Conservation (phyloP, 345 rosid species). For the Anacardium occidentale region DNA sequence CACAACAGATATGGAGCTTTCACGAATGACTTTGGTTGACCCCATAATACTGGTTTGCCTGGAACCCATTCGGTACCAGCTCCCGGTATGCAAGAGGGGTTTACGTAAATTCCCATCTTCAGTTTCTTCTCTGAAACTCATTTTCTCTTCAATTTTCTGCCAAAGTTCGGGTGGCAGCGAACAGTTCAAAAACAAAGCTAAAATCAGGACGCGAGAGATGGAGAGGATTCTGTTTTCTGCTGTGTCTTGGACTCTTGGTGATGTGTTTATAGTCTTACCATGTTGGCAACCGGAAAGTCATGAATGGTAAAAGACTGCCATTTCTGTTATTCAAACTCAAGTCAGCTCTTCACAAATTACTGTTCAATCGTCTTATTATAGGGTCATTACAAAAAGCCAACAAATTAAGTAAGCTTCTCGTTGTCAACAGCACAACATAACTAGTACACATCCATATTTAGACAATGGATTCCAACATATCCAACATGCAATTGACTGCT, state of each 20-base stretch:
- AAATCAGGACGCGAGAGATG: not conserved
- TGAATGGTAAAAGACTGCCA: not conserved
- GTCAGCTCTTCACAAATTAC: not conserved
- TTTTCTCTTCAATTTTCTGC: too few species aligned
- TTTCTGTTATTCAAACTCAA: too few species aligned
- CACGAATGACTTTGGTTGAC: slow-evolving; percentile 76
- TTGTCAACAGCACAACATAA: too few species aligned
- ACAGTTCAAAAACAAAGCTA: not conserved
- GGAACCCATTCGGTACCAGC: slow-evolving; percentile 97
- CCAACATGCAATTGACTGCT: too few species aligned
- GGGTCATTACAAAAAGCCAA: not conserved
- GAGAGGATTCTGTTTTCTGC: too few species aligned
- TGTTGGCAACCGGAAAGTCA: not conserved
- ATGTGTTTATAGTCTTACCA: not conserved
- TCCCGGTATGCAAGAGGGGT: slow-evolving; percentile 91
- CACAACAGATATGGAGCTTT: slow-evolving; percentile 82
- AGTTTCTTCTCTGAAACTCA: slow-evolving; percentile 86
- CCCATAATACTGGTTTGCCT: slow-evolving; percentile 92
- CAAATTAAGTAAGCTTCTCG: not conserved
- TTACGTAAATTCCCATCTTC: slow-evolving; percentile 83
- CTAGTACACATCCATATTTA: too few species aligned
- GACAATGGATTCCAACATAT: not conserved
- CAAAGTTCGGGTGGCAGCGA: too few species aligned
- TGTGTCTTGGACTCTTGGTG: not conserved
- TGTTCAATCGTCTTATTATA: not conserved